Conservation (phyloP, 2,329 filamentous ascomycete genomes). For the Paecilomyces fulvus region DNA sequence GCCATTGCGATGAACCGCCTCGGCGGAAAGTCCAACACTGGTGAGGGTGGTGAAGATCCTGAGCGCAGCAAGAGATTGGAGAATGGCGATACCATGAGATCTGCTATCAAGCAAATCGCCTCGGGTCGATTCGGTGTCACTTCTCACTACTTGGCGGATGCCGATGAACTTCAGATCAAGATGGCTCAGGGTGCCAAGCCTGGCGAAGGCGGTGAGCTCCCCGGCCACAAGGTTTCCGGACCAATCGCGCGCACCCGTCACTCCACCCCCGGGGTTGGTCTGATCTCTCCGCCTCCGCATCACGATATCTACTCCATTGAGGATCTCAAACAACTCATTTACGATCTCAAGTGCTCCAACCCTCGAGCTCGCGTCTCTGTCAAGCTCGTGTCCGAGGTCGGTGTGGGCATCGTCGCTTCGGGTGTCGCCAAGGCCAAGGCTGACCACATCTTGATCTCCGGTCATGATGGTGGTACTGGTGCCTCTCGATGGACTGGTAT, state of each 20-base stretch:
- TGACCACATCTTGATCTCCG: constrained; percentile 92
- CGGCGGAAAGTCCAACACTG: constrained; percentile 94
- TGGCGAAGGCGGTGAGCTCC: constrained; percentile 93
- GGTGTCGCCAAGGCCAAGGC: constrained; percentile 97
- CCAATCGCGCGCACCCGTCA: constrained; percentile 91
- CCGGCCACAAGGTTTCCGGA: constrained; percentile 91
- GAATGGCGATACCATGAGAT: constrained; percentile 94
- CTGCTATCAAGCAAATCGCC: constrained; percentile 94
- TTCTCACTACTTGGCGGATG: constrained; percentile 86
- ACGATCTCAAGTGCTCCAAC: constrained; percentile 94
- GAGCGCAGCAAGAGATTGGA: constrained; percentile 79
- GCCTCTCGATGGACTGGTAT: constrained; percentile 97
- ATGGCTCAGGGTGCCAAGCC: constrained; percentile 99
- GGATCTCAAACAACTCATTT: constrained; percentile 94
- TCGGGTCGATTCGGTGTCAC: constrained; percentile 95
- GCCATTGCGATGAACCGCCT: constrained; percentile 95
- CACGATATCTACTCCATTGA: constrained; percentile 99
- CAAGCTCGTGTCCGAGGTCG: constrained; percentile 95
- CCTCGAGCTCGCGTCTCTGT: constrained; percentile 87
- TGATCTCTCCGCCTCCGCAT: constrained; percentile 92
- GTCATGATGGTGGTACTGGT: constrained; percentile 93
- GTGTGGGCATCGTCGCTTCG: constrained; percentile 93
- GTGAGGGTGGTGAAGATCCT: constrained; percentile 92
- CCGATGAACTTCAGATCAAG: constrained; percentile 96
- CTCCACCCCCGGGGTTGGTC: constrained; percentile 89